Conservation (phyloP, 116 monocot species). For the Phalaenopsis hybrid region DNA sequence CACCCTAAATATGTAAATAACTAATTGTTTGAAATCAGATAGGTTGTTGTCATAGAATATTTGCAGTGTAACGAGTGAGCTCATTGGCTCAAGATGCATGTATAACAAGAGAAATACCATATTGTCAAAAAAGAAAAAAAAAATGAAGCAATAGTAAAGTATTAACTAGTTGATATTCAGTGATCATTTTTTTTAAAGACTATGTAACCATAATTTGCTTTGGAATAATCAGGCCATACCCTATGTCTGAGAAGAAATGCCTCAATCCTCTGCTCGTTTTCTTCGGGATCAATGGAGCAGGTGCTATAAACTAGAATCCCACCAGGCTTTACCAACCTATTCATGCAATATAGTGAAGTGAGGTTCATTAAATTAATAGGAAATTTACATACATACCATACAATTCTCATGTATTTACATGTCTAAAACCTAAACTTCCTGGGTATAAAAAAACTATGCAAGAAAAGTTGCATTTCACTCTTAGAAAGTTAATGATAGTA, state of each 20-base stretch:
- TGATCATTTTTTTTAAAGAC: background rate
- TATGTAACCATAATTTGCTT: background rate
- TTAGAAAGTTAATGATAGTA: too few species aligned
- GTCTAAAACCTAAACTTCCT: too few species aligned
- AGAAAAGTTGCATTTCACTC: too few species aligned
- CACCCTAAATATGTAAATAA: too few species aligned
- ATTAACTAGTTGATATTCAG: background rate
- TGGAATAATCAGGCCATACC: conserved; percentile 24
- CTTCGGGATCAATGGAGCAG: conserved; percentile 91
- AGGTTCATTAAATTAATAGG: background rate
- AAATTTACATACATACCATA: too few species aligned
- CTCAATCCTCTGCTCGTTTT: conserved; percentile 74
- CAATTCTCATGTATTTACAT: too few species aligned
- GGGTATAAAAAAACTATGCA: too few species aligned
- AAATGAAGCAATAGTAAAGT: background rate
- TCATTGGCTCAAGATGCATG: too few species aligned
- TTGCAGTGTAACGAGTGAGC: too few species aligned
- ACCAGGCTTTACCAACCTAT: conserved; percentile 86
- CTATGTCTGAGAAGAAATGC: conserved; percentile 72
- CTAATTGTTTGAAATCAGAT: too few species aligned
- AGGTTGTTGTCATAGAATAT: background rate
- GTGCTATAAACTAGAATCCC: conserved; percentile 93
- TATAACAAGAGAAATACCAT: too few species aligned
- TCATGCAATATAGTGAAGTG: background rate
- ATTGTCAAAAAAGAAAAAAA: too few species aligned